Percentiles rank a stretch among this genome's conserved stretches.
Conservation (phyloP, 1,284 basidiomycete genomes). For the Papiliotrema laurentii region DNA sequence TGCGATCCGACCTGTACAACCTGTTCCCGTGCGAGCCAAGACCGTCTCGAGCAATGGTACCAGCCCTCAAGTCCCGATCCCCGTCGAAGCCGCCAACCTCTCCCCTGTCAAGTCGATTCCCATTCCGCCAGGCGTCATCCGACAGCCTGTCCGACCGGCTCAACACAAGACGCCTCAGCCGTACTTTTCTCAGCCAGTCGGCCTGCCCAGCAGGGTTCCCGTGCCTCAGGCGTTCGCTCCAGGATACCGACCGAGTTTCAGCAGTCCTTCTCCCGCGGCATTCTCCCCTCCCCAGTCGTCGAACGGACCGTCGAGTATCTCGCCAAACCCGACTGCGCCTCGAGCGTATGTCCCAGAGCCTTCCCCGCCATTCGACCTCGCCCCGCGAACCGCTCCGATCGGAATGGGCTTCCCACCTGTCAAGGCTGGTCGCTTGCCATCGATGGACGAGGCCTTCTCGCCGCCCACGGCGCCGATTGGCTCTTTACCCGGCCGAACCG, state of each 20-base stretch:
- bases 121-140: constrained; percentile 54
- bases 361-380: constrained; percentile 24
- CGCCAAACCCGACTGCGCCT: constrained; percentile 26
- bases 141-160: constrained; percentile 50
- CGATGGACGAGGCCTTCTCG: constrained; percentile 35
- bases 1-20: constrained; percentile 2
- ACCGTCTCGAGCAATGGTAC: constrained; percentile 11
- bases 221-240: constrained; percentile 18
- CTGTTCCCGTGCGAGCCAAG: constrained; percentile 3
- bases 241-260: constrained; percentile 17
- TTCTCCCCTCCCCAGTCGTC: constrained; percentile 23
- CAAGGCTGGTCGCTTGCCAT: constrained; percentile 19
- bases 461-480: constrained; percentile 32
- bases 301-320: constrained; percentile 25
- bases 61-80: constrained; percentile 21
- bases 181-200: constrained; percentile 28
- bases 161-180: constrained; percentile 35
- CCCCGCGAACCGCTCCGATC: constrained; percentile 27
- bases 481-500: constrained; percentile 1
- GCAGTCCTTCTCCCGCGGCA: constrained; percentile 22
- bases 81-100: constrained; percentile 58
- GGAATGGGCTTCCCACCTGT: constrained; percentile 37
- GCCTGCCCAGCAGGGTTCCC: constrained; percentile 19
- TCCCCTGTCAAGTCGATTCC: constrained; percentile 57
- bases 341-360: constrained; percentile 20